Base-by-base conservation (phyloP, 306 rosid species). In the Acmispon strigosus region DNA sequence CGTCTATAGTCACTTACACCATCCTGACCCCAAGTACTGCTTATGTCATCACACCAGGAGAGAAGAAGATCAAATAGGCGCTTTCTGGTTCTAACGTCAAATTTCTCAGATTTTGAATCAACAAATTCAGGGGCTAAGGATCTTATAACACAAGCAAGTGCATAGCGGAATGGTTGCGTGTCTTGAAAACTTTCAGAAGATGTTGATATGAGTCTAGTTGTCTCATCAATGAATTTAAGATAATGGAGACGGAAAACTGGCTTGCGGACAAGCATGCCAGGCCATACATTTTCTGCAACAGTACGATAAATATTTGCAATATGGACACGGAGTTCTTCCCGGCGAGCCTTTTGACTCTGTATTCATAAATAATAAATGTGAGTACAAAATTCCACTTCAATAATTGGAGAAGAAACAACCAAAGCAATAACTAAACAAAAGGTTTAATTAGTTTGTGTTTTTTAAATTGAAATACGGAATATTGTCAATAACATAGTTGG, bases 91-190 rank as follows among this genome's bases (percentile, higher is more conserved):
- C 96, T 87, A 61, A 89, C 77, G 53, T 95, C 99, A 75, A 95
- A 95, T 76, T 84, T 95, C 78, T 95, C 99, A 62, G 99, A 86
- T 79, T 77, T 95, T 82, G 97, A 86, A 75, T 95, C 97, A 78
- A 95, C 97, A 81, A 95, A 91, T 77, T 95, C 99, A 13, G 99
- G 97, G 66, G 99, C 99, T 51, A 91, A 72, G 60, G 99, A 87
- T 84, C 96, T 89, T 68, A 95, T 86, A 81, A 91, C 99, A 84
- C 92, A 88, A 73, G 99, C 92, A 81, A 89, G 97, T 41, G 99
- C 92, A 78, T 87, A 95, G 36, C 99, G 97, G 78, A 89, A 95
- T 32, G 99, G 96, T 76, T 95, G 99, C 81, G 86, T 84, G 72
- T 95, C 99, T 76, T 88, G 91, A 82, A 95, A 95, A 80, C 86